Percentiles rank a stretch among this genome's conserved stretches.
Conservation (phyloP, 495 filamentous ascomycete species). For the Chaetomidium leptoderma region DNA sequence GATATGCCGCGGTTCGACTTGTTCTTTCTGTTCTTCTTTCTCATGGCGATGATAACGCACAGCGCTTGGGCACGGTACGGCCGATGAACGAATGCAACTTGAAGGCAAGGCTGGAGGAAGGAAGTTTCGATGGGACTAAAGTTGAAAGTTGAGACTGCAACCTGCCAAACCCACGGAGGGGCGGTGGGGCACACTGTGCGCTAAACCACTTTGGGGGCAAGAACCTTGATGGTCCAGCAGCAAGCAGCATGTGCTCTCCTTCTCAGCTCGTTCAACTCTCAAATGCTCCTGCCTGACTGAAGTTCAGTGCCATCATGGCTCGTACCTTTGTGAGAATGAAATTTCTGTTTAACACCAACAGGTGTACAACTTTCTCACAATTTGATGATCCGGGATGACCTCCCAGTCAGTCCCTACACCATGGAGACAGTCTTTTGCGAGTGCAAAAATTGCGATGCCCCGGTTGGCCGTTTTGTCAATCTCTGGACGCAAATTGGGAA, state of each 20-base stretch:
- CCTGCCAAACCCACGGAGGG: not conserved
- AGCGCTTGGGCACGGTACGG: not conserved
- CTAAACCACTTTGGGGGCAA: not conserved
- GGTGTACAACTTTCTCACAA: no score
- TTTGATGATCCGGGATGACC: not conserved
- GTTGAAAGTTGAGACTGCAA: not conserved
- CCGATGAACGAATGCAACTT: not conserved
- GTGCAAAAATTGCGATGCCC: slow-evolving; percentile 38
- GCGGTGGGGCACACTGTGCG: not conserved
- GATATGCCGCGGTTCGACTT: slow-evolving; percentile 13
- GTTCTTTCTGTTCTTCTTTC: slow-evolving; percentile 31
- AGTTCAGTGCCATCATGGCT: not conserved
- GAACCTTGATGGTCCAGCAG: slow-evolving; percentile 7
- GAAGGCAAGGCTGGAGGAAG: not conserved
- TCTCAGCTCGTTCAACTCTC: not conserved
- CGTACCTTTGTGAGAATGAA: no score
- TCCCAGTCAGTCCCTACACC: no score
- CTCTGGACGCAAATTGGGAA: slow-evolving; percentile 44
- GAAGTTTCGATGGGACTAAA: not conserved
- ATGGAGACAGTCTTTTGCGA: slow-evolving; percentile 33
- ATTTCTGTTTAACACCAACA: no score
- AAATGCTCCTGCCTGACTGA: not conserved
- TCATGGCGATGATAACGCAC: slow-evolving; percentile 21
- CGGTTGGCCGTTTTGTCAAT: slow-evolving; percentile 39
- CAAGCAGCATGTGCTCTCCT: not conserved